Conservation (phyloP, 495 filamentous ascomycete species). For the Lophium mytilinum region DNA sequence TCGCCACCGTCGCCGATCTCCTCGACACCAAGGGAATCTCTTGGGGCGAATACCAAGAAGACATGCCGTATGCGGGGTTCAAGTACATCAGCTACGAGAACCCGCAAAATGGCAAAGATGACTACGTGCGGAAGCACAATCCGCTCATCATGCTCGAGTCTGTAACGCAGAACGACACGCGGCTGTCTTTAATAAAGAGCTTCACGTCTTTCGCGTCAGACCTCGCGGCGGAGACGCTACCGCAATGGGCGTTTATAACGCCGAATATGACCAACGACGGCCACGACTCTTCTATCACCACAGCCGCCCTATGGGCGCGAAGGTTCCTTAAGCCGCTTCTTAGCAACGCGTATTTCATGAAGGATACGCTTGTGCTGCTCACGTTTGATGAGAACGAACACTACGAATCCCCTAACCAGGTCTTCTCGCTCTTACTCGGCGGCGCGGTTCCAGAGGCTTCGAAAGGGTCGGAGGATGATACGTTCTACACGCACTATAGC, state of each 20-base stretch:
- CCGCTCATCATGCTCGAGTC: slow-evolving; percentile 54
- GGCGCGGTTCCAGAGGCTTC: slow-evolving; percentile 51
- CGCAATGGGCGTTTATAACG: slow-evolving; percentile 68
- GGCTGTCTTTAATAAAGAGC: slow-evolving; percentile 58
- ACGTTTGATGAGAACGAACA: slow-evolving; percentile 61
- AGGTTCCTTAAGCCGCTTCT: slow-evolving; percentile 56
- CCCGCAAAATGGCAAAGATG: slow-evolving; percentile 44
- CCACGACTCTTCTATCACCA: slow-evolving; percentile 58
- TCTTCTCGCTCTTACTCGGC: slow-evolving; percentile 58
- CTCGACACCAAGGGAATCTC: slow-evolving; percentile 59
- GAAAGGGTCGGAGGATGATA: slow-evolving; percentile 53
- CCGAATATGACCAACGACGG: slow-evolving; percentile 66
- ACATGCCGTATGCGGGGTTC: slow-evolving; percentile 61
- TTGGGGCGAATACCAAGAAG: slow-evolving; percentile 65
- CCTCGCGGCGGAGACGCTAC: slow-evolving; percentile 47
- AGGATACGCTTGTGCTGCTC: slow-evolving; percentile 58
- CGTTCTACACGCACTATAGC: slow-evolving; percentile 68
- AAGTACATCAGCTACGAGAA: slow-evolving; percentile 50
- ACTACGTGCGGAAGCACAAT: slow-evolving; percentile 77
- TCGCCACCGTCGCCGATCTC: slow-evolving; percentile 61
- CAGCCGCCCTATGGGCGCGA: slow-evolving; percentile 50
- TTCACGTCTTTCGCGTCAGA: slow-evolving; percentile 56
- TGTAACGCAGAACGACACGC: slow-evolving; percentile 45
- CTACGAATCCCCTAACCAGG: slow-evolving; percentile 47
- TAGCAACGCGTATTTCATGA: slow-evolving; percentile 55